A percentile compares a stretch with the other conserved stretches of the same genome.
phyloP scores from a whole-genome alignment of 2,329 filamentous ascomycete species.

The Diaporthe australafricana region DNA sequence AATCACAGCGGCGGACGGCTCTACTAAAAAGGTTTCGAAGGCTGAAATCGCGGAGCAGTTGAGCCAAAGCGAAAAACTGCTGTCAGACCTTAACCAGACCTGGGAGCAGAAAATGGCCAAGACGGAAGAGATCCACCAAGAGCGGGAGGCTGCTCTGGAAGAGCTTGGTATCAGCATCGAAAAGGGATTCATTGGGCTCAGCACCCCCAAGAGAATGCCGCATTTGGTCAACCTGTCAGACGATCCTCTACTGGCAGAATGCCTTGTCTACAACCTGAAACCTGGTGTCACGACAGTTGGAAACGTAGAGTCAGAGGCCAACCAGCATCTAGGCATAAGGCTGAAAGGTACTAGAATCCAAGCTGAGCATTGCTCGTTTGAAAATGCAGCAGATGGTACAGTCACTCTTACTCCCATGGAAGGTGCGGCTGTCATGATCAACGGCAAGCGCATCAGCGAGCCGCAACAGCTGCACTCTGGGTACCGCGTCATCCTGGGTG shows the following conservation, averaged over 20 bases:
- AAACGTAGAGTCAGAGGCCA: slow-evolving; percentile 89
- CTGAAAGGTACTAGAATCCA: slow-evolving; percentile 94
- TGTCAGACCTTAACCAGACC: slow-evolving; percentile 95
- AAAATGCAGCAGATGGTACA: slow-evolving; percentile 83
- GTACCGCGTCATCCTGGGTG: slow-evolving; percentile 93
- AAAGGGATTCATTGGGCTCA: slow-evolving; percentile 95
- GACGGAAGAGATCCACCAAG: slow-evolving; percentile 97
- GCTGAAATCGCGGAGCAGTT: slow-evolving; percentile 98
- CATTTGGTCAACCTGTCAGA: slow-evolving; percentile 98
- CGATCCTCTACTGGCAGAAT: slow-evolving; percentile 92
- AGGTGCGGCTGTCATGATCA: slow-evolving; percentile 98
- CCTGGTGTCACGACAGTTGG: slow-evolving; percentile 94
- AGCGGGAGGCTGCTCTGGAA: slow-evolving; percentile 93
- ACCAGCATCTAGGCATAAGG: slow-evolving; percentile 84
- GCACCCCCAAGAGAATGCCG: slow-evolving; percentile 98
- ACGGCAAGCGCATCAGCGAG: slow-evolving; percentile 89
- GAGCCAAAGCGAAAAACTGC: slow-evolving; percentile 94
- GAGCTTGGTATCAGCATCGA: slow-evolving; percentile 99
- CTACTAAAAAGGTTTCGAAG: slow-evolving; percentile 95
- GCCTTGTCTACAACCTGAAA: slow-evolving; percentile 97
- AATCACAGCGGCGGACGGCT: slow-evolving; percentile 87
- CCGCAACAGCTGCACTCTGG: slow-evolving; percentile 89
- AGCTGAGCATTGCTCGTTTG: slow-evolving; percentile 92
- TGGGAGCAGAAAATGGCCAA: slow-evolving; percentile 97
- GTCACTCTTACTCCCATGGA: slow-evolving; percentile 92